Conservation (phyloP, 2,329 filamentous ascomycete genomes). For the Escovopsis sp. region DNA sequence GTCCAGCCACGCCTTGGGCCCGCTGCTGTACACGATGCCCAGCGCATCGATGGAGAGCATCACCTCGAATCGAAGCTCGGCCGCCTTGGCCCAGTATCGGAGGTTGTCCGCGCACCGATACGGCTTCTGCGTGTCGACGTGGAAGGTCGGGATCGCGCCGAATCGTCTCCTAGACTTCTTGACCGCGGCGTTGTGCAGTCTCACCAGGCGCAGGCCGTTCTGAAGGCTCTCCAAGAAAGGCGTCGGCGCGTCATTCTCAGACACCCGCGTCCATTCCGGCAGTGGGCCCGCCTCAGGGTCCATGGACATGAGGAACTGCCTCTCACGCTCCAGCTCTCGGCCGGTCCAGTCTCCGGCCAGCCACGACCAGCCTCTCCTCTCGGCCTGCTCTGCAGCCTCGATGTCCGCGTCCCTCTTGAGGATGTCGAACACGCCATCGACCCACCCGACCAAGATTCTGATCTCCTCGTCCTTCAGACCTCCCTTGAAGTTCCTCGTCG, state of each 20-base stretch:
- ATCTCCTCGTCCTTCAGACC: conserved; percentile 71
- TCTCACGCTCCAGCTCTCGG: conserved; percentile 62
- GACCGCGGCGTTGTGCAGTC: conserved; percentile 80
- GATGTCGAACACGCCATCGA: conserved; percentile 62
- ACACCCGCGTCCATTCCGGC: conserved; percentile 49
- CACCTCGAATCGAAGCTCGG: conserved; percentile 85
- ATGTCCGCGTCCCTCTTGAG: conserved; percentile 63
- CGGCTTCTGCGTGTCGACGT: conserved; percentile 86
- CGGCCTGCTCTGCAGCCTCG: conserved; percentile 55
- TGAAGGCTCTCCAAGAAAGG: conserved; percentile 60
- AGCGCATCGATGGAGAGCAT: conserved; percentile 72
- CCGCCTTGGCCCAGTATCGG: conserved; percentile 90
- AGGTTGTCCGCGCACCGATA: conserved; percentile 91
- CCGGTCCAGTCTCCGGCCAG: conserved; percentile 62
- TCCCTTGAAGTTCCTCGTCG: conserved; percentile 69
- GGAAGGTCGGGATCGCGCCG: conserved; percentile 75
- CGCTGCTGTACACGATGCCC: conserved; percentile 65
- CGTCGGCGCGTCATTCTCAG: conserved; percentile 37
- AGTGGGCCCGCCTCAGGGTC: conserved; percentile 43
- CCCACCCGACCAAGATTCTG: conserved; percentile 63
- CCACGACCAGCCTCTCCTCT: conserved; percentile 70
- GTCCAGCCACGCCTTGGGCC: conserved; percentile 55
- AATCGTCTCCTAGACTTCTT: conserved; percentile 75
- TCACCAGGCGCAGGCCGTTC: conserved; percentile 68
- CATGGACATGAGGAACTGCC: conserved; percentile 69